Percentiles rank a stretch among this genome's conserved stretches.
Evolutionary conservation across 495 filamentous ascomycete genomes (phyloP).

Genomic region (Cercophora scortea): DNA sequence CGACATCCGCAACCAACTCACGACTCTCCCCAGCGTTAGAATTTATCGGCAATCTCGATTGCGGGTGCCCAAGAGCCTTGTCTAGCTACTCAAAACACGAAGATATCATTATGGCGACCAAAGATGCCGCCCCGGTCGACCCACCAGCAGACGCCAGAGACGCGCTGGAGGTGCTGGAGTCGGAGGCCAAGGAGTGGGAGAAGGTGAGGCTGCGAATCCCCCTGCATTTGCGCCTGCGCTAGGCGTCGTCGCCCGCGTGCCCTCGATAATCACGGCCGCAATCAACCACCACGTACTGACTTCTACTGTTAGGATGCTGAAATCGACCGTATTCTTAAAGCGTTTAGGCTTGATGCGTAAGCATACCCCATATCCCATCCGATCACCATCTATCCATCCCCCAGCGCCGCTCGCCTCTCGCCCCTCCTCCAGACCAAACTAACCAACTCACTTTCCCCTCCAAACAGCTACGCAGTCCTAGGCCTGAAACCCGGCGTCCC

Average conservation of each 20-base stretch:
- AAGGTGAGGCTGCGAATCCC: conserved; percentile 43
- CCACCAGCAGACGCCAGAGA: conserved; percentile 39
- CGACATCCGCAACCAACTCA: not conserved
- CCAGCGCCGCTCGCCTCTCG: conserved; percentile 1
- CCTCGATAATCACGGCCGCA: no score
- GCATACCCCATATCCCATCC: conserved; percentile 10
- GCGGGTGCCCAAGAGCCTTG: not conserved
- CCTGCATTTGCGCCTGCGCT: no score
- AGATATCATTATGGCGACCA: not conserved
- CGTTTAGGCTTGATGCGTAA: conserved; percentile 85
- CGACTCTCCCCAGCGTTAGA: not conserved
- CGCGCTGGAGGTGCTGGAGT: conserved; percentile 75
- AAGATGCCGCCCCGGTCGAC: conserved; percentile 15
- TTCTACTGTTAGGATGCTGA: conserved; percentile 66
- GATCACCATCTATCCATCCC: not conserved
- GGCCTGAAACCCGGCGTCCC: conserved; percentile 93
- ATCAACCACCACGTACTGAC: no score
- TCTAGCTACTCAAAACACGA: not conserved
- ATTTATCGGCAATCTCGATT: not conserved
- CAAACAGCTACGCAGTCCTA: conserved; percentile 75
- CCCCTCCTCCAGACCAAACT: not conserved
- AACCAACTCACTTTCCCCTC: not conserved
- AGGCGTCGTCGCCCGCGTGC: no score
- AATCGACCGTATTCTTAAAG: conserved; percentile 87
- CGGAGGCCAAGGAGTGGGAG: conserved; percentile 80